Percentiles rank a stretch among this genome's conserved stretches.
These are phyloP conservation scores for Heritiera littoralis DNA, from an alignment of 345 rosid genomes.

Conservation along the genomic window DNA sequence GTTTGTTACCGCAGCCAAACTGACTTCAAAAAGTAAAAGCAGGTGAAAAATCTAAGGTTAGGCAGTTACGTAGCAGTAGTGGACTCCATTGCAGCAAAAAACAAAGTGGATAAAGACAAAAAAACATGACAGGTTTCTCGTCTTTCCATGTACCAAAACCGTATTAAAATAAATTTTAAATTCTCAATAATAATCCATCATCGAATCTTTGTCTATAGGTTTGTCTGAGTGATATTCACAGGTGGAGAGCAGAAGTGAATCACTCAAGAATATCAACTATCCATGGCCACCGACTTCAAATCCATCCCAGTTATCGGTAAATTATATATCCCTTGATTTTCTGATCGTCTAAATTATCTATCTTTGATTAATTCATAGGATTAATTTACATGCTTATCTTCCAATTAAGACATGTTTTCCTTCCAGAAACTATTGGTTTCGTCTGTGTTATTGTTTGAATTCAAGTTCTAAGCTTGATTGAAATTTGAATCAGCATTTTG, in stretches of 20 bases:
- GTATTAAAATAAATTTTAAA: too few relatives aligned
- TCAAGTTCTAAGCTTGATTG: not conserved
- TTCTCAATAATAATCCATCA: too few relatives aligned
- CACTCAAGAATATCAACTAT: not conserved
- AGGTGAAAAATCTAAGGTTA: too few relatives aligned
- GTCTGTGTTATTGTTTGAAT: not conserved
- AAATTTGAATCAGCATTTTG: not conserved
- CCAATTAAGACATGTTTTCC: not conserved
- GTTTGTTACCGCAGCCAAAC: too few relatives aligned
- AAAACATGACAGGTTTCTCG: too few relatives aligned
- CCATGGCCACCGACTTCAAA: constrained; percentile 63
- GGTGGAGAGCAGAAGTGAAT: not conserved
- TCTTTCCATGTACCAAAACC: not conserved
- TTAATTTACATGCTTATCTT: not conserved
- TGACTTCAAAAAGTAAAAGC: too few relatives aligned
- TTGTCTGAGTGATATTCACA: not conserved
- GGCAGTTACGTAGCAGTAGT: too few relatives aligned
- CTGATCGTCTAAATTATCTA: not conserved
- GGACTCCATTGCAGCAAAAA: too few relatives aligned
- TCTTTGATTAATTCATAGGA: not conserved
- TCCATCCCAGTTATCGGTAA: constrained; percentile 61
- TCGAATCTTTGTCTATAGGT: not conserved
- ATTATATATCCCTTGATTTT: not conserved
- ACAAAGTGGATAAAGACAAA: too few relatives aligned
- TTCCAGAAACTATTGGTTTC: not conserved